Evolutionary conservation across 805 yeast species (phyloP).

Genomic region (Priceomyces carsonii): DNA sequence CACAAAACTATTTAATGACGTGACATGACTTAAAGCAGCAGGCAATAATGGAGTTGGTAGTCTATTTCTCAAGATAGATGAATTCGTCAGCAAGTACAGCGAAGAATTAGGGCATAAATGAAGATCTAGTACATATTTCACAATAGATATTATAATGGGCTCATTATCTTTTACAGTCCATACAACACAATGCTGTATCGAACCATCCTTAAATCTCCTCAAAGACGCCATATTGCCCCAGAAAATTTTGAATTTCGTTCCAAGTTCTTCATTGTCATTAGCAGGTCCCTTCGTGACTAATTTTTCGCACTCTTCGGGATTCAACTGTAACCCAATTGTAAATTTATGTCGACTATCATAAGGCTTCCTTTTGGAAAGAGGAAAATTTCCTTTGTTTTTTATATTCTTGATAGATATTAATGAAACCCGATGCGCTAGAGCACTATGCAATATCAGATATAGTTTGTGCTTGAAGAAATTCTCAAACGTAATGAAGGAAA

Average conservation of each 20-base stretch:
- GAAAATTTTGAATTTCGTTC: conserved; percentile 67
- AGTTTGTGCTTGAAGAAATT: conserved; percentile 63
- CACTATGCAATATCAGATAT: conserved; percentile 56
- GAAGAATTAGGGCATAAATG: conserved; percentile 57
- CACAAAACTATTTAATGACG: conserved; percentile 31
- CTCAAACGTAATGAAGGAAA: conserved; percentile 68
- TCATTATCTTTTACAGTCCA: conserved; percentile 64
- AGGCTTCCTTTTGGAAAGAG: conserved; percentile 57
- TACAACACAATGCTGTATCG: conserved; percentile 85
- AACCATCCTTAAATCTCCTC: conserved; percentile 91
- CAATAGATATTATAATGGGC: conserved; percentile 65
- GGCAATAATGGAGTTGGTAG: conserved; percentile 65
- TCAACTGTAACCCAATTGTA: conserved; percentile 64
- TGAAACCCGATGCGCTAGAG: conserved; percentile 52
- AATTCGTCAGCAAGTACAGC: conserved; percentile 34
- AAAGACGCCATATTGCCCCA: conserved; percentile 90
- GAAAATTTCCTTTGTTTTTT: conserved; percentile 27
- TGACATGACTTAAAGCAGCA: conserved; percentile 54
- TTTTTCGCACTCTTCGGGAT: conserved; percentile 75
- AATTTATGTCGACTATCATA: conserved; percentile 27
- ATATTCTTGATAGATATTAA: conserved; percentile 36
- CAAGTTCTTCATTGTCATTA: conserved; percentile 55
- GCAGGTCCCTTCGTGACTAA: conserved; percentile 85
- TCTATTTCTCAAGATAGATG: conserved; percentile 47
- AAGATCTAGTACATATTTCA: conserved; percentile 59